Evolutionary conservation across 2,329 filamentous ascomycete genomes (phyloP).

Genomic region (Pseudogymnoascus sp.): DNA sequence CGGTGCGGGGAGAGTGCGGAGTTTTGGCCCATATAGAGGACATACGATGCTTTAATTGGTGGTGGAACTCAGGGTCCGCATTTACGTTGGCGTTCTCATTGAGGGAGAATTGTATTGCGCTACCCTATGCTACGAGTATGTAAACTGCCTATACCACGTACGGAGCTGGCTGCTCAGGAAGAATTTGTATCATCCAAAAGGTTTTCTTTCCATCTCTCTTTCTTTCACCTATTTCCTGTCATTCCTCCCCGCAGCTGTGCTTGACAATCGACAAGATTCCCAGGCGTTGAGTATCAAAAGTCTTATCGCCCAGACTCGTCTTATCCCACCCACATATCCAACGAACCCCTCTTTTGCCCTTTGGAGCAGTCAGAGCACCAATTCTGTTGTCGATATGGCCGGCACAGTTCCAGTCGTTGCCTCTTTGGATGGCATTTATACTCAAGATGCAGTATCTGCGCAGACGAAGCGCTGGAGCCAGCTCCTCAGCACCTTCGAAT

Average conservation of each 20-base stretch:
- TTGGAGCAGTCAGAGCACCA: background rate
- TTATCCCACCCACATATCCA: conserved; percentile 1
- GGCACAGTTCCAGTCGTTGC: conserved; percentile 64
- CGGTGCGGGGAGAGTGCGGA: conserved; percentile 3
- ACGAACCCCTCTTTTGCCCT: conserved; percentile 12
- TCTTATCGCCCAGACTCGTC: background rate
- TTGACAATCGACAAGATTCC: background rate
- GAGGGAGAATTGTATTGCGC: background rate
- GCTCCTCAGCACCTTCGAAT: conserved; percentile 64
- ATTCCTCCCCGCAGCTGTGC: background rate
- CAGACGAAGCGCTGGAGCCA: conserved; percentile 70
- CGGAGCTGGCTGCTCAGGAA: background rate
- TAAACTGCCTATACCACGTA: background rate
- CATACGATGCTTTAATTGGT: background rate
- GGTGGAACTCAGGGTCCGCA: conserved; percentile 6
- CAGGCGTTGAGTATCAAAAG: background rate
- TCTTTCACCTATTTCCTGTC: background rate
- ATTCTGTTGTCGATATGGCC: conserved; percentile 38
- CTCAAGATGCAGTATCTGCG: conserved; percentile 57
- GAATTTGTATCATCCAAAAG: conserved; percentile 3
- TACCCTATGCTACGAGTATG: background rate
- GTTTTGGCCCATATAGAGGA: background rate
- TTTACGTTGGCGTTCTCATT: background rate
- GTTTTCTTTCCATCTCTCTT: background rate
- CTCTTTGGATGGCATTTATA: conserved; percentile 77